Base-by-base conservation (phyloP, 495 filamentous ascomycete genomes). In the Penicillium turbatum region DNA sequence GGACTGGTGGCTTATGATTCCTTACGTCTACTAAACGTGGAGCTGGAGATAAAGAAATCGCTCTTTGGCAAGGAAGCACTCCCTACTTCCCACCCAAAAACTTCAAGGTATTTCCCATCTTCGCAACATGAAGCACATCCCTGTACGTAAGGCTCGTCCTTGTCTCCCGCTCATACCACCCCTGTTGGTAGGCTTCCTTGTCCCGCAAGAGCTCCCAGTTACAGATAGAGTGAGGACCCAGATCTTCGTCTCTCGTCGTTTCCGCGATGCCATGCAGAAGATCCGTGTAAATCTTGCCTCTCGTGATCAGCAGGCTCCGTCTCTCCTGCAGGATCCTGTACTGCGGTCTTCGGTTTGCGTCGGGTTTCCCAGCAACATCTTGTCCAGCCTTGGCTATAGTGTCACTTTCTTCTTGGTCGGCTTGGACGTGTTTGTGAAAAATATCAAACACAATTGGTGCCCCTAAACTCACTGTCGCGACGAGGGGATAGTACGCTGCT, bases 61-160 rank as follows among this genome's bases (percentile, higher is more conserved):
- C 11, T 30, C 31, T 40, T 8, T 31, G 17, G 30, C 11, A 32
- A 36, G 9, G 31, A 11, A 17, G 5, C 30, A 10, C 19, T 26
- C 47, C 40, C 58, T 54, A 66, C 68, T 60, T 71, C 48, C 69
- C 75, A 32, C 71, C 73, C 51, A 89, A 65, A 13, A 85, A 74
- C 44, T 79, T 84, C 51, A 88, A 67, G 52, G 81, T 85, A 67
- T 76, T 81, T 24, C 86, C 86, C 34, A 95, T 64, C 48, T 86
- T 89, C 5, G 85, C 86, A 40, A 96, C 90, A 66, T 87, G 92
- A 51, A 90, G 72, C 38, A 97, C 95, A 72, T 97, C 93, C 48
- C 95, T 81, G 77, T 90, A 97, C 8, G 93, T 98, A 57, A 97
- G 74, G 68, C 92, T 97, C 24, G 84, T 82, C 63, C 93, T 81